phyloP scores from a whole-genome alignment of 129 eudicot species.

The Centella asiatica region DNA sequence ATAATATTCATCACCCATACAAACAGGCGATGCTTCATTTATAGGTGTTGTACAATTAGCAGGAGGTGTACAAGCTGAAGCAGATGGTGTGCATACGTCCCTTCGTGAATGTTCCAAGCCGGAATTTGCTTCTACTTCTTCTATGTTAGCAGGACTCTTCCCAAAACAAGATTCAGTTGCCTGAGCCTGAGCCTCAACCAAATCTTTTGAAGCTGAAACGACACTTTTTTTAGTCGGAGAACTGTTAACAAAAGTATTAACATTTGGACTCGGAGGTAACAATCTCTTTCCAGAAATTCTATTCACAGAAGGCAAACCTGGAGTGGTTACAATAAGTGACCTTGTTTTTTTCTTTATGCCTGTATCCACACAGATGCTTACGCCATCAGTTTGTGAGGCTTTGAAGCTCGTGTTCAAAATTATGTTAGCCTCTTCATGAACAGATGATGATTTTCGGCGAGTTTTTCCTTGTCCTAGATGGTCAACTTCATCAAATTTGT shows the following conservation, averaged over 20 bases:
- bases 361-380: too few relatives aligned
- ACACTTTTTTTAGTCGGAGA: neutral
- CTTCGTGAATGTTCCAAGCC: conserved; percentile 17
- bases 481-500: too few relatives aligned
- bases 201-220: conserved; percentile 4
- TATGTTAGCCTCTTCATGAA: conserved; percentile 16
- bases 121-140: neutral
- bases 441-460: conserved; percentile 18
- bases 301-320: neutral
- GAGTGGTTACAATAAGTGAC: too few relatives aligned
- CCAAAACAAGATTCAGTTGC: conserved; percentile 6
- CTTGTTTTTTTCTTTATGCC: too few relatives aligned
- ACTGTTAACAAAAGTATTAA: neutral
- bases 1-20: conserved; percentile 76
- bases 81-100: conserved; percentile 18
- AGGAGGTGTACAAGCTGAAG: conserved; percentile 47
- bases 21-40: conserved; percentile 64
- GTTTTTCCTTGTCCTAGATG: conserved; percentile 31
- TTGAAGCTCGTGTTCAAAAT: conserved; percentile 18
- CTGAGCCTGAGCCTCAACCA: neutral
- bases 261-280: neutral
- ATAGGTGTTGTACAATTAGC: conserved; percentile 30
- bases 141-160: conserved; percentile 6
- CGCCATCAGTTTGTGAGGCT: too few relatives aligned
- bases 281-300: neutral